A percentile compares a stretch with the other conserved stretches of the same genome.
Conservation (phyloP, 2,329 filamentous ascomycete genomes). For the Clathrospora elynae region DNA sequence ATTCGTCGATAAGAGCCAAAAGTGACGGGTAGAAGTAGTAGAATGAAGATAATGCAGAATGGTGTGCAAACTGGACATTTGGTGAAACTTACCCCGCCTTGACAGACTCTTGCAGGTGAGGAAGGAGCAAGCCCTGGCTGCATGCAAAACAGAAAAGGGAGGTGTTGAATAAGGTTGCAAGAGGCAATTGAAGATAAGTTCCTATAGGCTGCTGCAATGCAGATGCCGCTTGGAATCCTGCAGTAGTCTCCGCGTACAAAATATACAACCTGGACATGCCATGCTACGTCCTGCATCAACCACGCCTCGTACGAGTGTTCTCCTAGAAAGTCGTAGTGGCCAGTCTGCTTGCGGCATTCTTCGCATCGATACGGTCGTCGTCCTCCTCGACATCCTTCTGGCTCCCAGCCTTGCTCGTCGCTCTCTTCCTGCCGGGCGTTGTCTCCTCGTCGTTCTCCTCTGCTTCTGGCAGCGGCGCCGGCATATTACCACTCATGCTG, state of each 20-base stretch:
- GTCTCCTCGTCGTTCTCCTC: constrained; percentile 58
- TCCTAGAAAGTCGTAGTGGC: constrained; percentile 88
- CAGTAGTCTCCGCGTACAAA: constrained; percentile 3
- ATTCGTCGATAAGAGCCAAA: too few species aligned
- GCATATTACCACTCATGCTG: constrained; percentile 75
- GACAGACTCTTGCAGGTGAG: constrained; percentile 1
- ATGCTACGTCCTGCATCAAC: constrained; percentile 6
- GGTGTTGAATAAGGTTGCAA: background rate
- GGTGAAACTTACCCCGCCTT: background rate
- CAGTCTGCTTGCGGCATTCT: constrained; percentile 91
- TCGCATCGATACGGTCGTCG: constrained; percentile 91
- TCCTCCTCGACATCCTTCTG: constrained; percentile 76
- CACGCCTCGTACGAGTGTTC: constrained; percentile 14
- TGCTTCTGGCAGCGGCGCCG: constrained; percentile 63
- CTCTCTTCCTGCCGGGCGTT: constrained; percentile 56
- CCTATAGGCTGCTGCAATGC: constrained; percentile 7
- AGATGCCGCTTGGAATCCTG: constrained; percentile 12
- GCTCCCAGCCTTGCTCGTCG: constrained; percentile 56
- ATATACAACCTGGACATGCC: constrained; percentile 4
- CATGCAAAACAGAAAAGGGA: background rate
- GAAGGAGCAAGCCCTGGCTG: background rate
- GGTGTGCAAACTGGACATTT: too few species aligned
- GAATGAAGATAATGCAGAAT: too few species aligned
- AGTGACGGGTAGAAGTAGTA: too few species aligned
- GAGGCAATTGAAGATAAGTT: constrained; percentile 1